These are phyloP conservation scores for Fusarium nisikadoi DNA, from an alignment of 2,329 filamentous ascomycete species.

Conservation along the genomic window DNA sequence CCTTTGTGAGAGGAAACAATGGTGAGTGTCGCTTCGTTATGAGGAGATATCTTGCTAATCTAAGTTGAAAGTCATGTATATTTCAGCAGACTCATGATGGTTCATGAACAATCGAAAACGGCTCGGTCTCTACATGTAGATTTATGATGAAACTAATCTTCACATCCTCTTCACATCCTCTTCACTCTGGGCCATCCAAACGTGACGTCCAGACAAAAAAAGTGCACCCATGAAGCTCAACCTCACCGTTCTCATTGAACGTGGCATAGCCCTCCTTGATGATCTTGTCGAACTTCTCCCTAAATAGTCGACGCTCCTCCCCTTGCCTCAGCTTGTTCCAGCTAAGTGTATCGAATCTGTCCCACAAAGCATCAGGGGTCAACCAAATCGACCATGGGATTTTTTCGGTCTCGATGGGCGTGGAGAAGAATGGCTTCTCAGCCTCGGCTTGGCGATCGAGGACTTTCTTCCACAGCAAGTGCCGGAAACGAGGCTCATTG, in stretches of 20 bases:
- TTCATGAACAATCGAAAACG: slow-evolving; percentile 34
- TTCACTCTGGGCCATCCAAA: slow-evolving; percentile 35
- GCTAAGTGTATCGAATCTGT: slow-evolving; percentile 72
- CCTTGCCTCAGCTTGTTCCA: slow-evolving; percentile 71
- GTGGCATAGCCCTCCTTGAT: slow-evolving; percentile 64
- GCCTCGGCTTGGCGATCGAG: slow-evolving; percentile 69
- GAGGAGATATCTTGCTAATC: slow-evolving; percentile 14
- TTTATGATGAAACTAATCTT: background rate
- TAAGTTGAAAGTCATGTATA: slow-evolving; percentile 71
- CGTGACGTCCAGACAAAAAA: slow-evolving; percentile 70
- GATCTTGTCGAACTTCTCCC: slow-evolving; percentile 63
- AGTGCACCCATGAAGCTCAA: slow-evolving; percentile 72
- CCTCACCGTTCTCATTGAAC: slow-evolving; percentile 69
- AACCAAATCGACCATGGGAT: slow-evolving; percentile 58
- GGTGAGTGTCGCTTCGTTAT: slow-evolving; percentile 62
- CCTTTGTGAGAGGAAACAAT: slow-evolving; percentile 96
- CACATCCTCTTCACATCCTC: background rate
- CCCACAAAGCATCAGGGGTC: slow-evolving; percentile 71
- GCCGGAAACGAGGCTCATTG: slow-evolving; percentile 71
- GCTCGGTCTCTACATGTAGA: slow-evolving; percentile 14
- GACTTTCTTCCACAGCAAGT: slow-evolving; percentile 70
- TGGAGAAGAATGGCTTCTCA: slow-evolving; percentile 62
- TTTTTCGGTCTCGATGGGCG: slow-evolving; percentile 67
- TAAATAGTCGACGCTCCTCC: slow-evolving; percentile 59
- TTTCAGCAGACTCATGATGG: slow-evolving; percentile 68